phyloP scores from a whole-genome alignment of 805 yeast genomes.

The Myxozyma udenii region DNA sequence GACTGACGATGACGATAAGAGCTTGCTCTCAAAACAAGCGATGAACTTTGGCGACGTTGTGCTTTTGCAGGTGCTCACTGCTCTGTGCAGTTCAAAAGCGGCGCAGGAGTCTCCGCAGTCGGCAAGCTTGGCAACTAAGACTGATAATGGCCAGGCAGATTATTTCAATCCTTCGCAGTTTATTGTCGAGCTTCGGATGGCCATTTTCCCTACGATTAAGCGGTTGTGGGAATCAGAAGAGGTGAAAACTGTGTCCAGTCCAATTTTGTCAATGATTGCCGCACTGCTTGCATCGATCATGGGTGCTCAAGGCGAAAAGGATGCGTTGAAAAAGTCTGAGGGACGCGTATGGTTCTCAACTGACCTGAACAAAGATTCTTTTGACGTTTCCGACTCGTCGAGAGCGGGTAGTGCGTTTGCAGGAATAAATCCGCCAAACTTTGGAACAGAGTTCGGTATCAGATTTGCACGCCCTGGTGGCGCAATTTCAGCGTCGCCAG shows the following conservation, averaged over 20 bases:
- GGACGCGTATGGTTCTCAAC: constrained; percentile 18
- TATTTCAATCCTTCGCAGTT: constrained; percentile 36
- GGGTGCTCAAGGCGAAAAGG: constrained; percentile 25
- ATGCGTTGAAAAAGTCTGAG: constrained; percentile 3
- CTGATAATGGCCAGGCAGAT: constrained; percentile 30
- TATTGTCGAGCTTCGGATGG: constrained; percentile 35
- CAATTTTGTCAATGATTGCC: constrained; percentile 15
- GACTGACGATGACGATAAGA: constrained; percentile 17
- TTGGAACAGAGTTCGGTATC: too few relatives aligned
- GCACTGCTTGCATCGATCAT: constrained; percentile 17
- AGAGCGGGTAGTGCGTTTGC: constrained; percentile 26
- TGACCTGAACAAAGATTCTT: constrained; percentile 13
- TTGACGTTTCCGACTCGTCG: constrained; percentile 32
- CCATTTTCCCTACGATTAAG: constrained; percentile 27
- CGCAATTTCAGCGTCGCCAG: too few relatives aligned
- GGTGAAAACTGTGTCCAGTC: constrained; percentile 7
- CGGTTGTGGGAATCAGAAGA: constrained; percentile 23
- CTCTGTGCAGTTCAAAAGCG: constrained; percentile 32
- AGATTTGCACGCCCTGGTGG: too few relatives aligned
- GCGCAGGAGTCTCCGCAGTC: constrained; percentile 35
- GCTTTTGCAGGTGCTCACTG: constrained; percentile 32
- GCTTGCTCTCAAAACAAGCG: constrained; percentile 22
- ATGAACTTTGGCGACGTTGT: constrained; percentile 29
- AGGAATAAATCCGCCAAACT: constrained; percentile 8
- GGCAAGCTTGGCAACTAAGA: constrained; percentile 26